phyloP scores from a whole-genome alignment of 176 grass and related monocot genomes.

The Aegilops bicornis region DNA sequence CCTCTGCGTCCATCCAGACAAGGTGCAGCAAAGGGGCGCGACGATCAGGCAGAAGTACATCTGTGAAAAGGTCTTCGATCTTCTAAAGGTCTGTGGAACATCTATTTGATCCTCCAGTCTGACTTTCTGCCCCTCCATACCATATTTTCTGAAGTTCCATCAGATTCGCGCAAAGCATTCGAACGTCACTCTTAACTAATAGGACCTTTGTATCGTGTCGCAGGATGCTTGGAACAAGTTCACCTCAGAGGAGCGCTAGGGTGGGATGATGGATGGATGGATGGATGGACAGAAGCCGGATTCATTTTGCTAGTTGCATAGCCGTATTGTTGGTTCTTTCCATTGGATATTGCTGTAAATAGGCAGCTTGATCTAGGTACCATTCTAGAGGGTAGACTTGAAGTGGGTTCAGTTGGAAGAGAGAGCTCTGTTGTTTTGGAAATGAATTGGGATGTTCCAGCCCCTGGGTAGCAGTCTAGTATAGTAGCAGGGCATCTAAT shows the following conservation, averaged over 20 bases:
- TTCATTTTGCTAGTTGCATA: conserved; percentile 32
- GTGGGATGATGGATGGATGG: background rate
- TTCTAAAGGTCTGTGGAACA: conserved; percentile 70
- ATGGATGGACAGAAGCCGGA: background rate
- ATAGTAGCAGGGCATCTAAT: too few relatives aligned
- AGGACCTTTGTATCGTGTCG: background rate
- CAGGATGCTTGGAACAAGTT: conserved; percentile 86
- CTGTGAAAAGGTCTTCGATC: conserved; percentile 97
- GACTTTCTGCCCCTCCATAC: background rate
- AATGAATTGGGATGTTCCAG: background rate
- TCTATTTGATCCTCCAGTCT: background rate
- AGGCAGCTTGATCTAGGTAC: conserved; percentile 31
- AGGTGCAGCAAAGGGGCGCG: conserved; percentile 91
- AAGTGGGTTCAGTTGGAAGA: background rate
- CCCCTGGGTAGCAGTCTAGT: background rate
- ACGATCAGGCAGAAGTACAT: conserved; percentile 93
- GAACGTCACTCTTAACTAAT: background rate
- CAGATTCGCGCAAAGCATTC: background rate
- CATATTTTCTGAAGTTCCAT: background rate
- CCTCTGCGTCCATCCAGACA: conserved; percentile 93
- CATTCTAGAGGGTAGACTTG: background rate
- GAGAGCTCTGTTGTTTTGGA: background rate
- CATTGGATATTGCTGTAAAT: conserved; percentile 53
- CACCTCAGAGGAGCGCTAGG: conserved; percentile 71
- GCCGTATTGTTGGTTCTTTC: conserved; percentile 35